A percentile compares a stretch with the other conserved stretches of the same genome.
Conservation (phyloP, 2,329 filamentous ascomycete genomes). For the Metarhizium album region DNA sequence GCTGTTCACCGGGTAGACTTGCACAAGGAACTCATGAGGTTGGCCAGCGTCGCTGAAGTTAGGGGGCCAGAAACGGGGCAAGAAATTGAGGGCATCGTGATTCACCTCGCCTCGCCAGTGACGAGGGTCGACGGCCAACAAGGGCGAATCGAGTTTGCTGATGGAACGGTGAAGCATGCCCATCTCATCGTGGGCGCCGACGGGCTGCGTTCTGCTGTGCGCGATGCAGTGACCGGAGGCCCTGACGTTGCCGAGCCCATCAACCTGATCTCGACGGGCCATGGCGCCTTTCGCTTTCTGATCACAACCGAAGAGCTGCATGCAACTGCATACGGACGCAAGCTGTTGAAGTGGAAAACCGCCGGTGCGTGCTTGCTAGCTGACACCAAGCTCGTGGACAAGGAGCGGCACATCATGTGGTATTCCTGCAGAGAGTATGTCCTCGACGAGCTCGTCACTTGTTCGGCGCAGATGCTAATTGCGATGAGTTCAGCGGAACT, state of each 20-base stretch:
- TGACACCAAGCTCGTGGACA: constrained; percentile 3
- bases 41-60: not conserved
- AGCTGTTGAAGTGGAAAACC: constrained; percentile 1
- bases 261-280: not conserved
- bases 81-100: not conserved
- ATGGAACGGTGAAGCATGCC: constrained; percentile 2
- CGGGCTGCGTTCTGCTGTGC: constrained; percentile 4
- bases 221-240: not conserved
- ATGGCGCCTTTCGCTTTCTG: constrained; percentile 6
- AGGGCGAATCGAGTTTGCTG: constrained; percentile 1
- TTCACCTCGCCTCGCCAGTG: constrained; percentile 2
- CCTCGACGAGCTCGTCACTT: not conserved
- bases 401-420: constrained; percentile 6
- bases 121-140: not conserved
- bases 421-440: constrained; percentile 6
- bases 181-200: constrained; percentile 5
- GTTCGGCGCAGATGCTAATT: not conserved
- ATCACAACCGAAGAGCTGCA: constrained; percentile 1
- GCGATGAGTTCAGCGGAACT: not conserved
- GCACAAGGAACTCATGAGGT: constrained; percentile 5
- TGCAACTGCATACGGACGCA: not conserved
- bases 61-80: not conserved
- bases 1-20: constrained; percentile 6
- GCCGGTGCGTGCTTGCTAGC: not conserved
- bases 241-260: not conserved